A percentile compares a stretch with the other conserved stretches of the same genome.
phyloP scores from a whole-genome alignment of 176 grass and related monocot genomes.

The Areca catechu region DNA sequence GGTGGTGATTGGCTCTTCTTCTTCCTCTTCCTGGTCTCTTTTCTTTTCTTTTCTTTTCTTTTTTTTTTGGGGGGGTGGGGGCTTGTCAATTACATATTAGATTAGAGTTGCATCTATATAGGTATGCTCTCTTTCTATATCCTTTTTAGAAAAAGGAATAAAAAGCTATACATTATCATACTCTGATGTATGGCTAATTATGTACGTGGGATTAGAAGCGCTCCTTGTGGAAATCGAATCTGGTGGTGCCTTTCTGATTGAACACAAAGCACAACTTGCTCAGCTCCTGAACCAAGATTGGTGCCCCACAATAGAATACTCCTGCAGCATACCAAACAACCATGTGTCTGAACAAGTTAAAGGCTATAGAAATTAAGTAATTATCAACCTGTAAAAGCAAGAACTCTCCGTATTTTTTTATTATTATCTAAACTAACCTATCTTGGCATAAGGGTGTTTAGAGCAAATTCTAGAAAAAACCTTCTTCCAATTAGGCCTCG shows the following conservation, averaged over 20 bases:
- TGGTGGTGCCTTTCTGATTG: conserved; percentile 68
- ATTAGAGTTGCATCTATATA: too few species aligned
- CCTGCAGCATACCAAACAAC: conserved; percentile 41
- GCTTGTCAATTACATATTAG: too few species aligned
- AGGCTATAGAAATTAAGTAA: too few species aligned
- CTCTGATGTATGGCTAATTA: conserved; percentile 12
- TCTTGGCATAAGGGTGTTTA: conserved; percentile 82
- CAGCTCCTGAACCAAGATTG: conserved; percentile 82
- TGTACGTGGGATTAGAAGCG: conserved; percentile 68
- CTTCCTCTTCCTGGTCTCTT: too few species aligned
- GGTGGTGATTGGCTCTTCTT: too few species aligned
- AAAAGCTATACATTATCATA: conserved; percentile 28
- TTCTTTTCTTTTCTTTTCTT: too few species aligned
- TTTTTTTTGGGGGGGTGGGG: too few species aligned
- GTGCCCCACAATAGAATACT: conserved; percentile 96
- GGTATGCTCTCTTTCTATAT: too few species aligned
- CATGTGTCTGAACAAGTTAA: neutral
- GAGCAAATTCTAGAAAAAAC: conserved; percentile 76
- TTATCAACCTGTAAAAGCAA: too few species aligned
- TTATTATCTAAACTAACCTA: conserved; percentile 41
- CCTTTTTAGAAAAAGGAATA: conserved; percentile 1
- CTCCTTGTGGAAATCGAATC: conserved; percentile 97
- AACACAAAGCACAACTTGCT: conserved; percentile 87
- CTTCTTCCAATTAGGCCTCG: conserved; percentile 97
- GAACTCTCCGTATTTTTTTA: too few species aligned